Percentiles rank a stretch among this genome's conserved stretches.
phyloP scores from a whole-genome alignment of 805 yeast genomes.

The Candida dajiaensis region DNA sequence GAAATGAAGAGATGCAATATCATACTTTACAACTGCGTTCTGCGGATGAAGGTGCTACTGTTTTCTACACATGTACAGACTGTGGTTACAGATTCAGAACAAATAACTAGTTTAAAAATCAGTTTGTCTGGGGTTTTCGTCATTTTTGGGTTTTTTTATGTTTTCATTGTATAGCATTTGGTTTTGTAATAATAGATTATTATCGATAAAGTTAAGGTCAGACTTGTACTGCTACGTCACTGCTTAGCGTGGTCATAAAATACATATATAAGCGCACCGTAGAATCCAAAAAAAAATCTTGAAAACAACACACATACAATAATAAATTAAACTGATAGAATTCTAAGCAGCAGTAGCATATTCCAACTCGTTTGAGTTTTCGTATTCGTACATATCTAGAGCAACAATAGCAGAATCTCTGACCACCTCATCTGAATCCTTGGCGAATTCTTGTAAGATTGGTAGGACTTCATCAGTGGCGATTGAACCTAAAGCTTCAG shows the following conservation, averaged over 20 bases:
- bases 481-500: conserved; percentile 95
- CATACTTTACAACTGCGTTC: conserved; percentile 95
- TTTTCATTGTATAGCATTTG: not conserved
- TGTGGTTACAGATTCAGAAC: conserved; percentile 95
- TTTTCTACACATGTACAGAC: conserved; percentile 89
- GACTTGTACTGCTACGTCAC: not conserved
- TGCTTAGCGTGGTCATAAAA: not conserved
- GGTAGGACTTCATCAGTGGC: conserved; percentile 96
- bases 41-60: conserved; percentile 99
- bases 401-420: conserved; percentile 97
- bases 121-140: not conserved
- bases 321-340: conserved; percentile 1
- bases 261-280: not conserved
- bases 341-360: conserved; percentile 38
- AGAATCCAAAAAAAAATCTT: not conserved
- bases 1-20: conserved; percentile 96
- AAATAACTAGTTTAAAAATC: conserved; percentile 50
- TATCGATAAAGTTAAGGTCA: not conserved
- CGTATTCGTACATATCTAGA: conserved; percentile 96
- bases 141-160: not conserved
- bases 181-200: not conserved
- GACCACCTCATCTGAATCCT: conserved; percentile 83
- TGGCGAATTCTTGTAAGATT: conserved; percentile 68
- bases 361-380: conserved; percentile 76
- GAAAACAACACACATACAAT: conserved; percentile 1